Evolutionary conservation across 2,329 filamentous ascomycete genomes (phyloP).

Genomic region (Cryphonectria japonica): DNA sequence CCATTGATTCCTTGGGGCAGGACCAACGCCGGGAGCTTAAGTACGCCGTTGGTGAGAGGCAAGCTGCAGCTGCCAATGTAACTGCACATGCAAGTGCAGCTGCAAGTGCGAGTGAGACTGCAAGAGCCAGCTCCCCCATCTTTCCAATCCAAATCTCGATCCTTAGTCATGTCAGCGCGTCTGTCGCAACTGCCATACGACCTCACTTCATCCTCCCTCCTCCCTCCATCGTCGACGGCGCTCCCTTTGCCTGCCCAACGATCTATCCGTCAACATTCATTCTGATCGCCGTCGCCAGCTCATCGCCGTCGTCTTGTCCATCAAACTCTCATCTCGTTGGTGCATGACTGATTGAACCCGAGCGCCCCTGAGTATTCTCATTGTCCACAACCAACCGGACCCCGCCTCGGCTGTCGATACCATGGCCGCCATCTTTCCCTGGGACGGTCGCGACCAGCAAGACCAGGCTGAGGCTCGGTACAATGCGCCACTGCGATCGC

Average conservation of each 20-base stretch:
- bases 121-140: not conserved
- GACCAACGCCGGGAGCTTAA: not conserved
- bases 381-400: not conserved
- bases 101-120: not conserved
- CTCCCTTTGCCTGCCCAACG: no score
- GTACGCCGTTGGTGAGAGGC: not conserved
- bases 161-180: constrained; percentile 23
- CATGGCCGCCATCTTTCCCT: constrained; percentile 38
- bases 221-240: not conserved
- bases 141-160: constrained; percentile 4
- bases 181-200: constrained; percentile 19
- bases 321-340: not conserved
- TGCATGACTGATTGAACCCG: not conserved
- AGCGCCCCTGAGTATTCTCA: no score
- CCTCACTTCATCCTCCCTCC: constrained; percentile 15
- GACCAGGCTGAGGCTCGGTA: constrained; percentile 54
- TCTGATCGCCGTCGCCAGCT: not conserved
- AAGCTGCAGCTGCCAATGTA: not conserved
- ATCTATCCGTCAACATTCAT: constrained; percentile 5
- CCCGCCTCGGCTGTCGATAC: not conserved
- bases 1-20: not conserved
- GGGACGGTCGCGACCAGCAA: constrained; percentile 57
- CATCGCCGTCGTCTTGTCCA: not conserved
- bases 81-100: constrained; percentile 2
- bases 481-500: constrained; percentile 51